phyloP scores from a whole-genome alignment of 2,329 filamentous ascomycete species.

The Laburnicola sp. region DNA sequence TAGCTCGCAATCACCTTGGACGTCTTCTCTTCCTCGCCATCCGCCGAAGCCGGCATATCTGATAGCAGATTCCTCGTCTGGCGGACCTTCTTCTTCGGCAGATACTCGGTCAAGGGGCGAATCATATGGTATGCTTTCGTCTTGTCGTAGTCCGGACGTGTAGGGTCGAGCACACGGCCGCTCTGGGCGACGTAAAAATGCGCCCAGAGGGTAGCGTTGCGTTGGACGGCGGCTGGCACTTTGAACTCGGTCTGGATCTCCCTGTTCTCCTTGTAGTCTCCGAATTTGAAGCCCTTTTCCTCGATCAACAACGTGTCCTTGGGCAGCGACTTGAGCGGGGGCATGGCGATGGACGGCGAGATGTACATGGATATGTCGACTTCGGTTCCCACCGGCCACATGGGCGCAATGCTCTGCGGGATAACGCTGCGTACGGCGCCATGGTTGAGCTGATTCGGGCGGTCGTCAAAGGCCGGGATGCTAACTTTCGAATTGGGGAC shows the following conservation, averaged over 20 bases:
- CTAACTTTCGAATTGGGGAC: constrained; percentile 32
- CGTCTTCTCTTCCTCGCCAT: constrained; percentile 55
- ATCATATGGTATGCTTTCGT: constrained; percentile 80
- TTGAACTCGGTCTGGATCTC: constrained; percentile 75
- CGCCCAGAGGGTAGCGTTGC: constrained; percentile 91
- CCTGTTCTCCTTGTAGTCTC: constrained; percentile 77
- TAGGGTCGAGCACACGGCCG: constrained; percentile 76
- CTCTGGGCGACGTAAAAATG: constrained; percentile 87
- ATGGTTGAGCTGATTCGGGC: constrained; percentile 51
- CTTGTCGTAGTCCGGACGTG: constrained; percentile 69
- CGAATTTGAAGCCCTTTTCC: constrained; percentile 78
- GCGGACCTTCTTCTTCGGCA: constrained; percentile 83
- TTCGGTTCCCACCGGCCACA: constrained; percentile 79
- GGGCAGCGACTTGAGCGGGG: constrained; percentile 66
- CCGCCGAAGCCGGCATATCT: constrained; percentile 53
- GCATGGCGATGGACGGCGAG: constrained; percentile 71
- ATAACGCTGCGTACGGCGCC: constrained; percentile 63
- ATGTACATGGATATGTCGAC: constrained; percentile 86
- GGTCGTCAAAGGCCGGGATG: constrained; percentile 43
- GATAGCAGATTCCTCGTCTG: constrained; percentile 86
- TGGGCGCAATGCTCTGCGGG: constrained; percentile 75
- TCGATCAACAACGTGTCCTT: constrained; percentile 72
- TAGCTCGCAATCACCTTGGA: constrained; percentile 78
- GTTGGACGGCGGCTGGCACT: constrained; percentile 78
- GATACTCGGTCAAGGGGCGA: constrained; percentile 83